phyloP scores from a whole-genome alignment of 148 eudicot species.

The Amaranthus cruentus region DNA sequence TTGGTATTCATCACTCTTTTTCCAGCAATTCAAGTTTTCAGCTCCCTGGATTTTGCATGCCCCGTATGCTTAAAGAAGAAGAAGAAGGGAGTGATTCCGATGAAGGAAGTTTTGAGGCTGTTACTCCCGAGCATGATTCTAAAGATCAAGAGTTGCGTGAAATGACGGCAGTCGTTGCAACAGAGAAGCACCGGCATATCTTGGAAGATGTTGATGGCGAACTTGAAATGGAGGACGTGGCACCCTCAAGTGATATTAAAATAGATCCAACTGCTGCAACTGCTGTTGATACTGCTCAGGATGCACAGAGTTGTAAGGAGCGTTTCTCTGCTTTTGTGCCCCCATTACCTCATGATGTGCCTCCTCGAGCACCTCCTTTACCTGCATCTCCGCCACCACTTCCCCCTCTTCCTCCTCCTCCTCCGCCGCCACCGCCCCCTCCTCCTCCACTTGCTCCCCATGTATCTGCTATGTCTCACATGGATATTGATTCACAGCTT shows the following conservation, averaged over 20 bases:
- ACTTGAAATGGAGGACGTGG: slow-evolving; percentile 98
- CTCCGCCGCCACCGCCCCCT: slow-evolving; percentile 36
- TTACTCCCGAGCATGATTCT: slow-evolving; percentile 82
- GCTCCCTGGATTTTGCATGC: slow-evolving; percentile 93
- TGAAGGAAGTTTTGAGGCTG: slow-evolving; percentile 88
- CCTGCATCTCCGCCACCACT: slow-evolving; percentile 48
- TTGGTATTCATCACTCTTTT: background rate
- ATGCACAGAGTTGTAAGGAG: slow-evolving; percentile 33
- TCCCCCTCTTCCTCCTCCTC: slow-evolving; percentile 19
- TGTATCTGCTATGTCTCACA: slow-evolving; percentile 27
- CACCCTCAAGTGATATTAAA: slow-evolving; percentile 60
- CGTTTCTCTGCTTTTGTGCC: slow-evolving; percentile 36
- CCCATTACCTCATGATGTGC: slow-evolving; percentile 53
- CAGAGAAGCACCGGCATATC: slow-evolving; percentile 71
- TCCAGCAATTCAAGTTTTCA: slow-evolving; percentile 93
- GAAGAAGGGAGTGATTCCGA: slow-evolving; percentile 87
- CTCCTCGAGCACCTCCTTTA: slow-evolving; percentile 51
- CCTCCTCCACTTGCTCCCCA: slow-evolving; percentile 36
- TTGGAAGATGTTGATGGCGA: slow-evolving; percentile 99
- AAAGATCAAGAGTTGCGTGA: slow-evolving; percentile 37
- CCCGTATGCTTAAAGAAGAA: slow-evolving; percentile 74
- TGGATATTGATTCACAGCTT: slow-evolving; percentile 45
- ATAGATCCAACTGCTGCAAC: slow-evolving; percentile 26
- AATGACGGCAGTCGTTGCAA: slow-evolving; percentile 20
- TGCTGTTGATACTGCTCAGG: slow-evolving; percentile 22